Percentiles rank a stretch among this genome's conserved stretches.
Conservation (phyloP, 2,329 filamentous ascomycete species). For the Alternaria novae-zelandiae region DNA sequence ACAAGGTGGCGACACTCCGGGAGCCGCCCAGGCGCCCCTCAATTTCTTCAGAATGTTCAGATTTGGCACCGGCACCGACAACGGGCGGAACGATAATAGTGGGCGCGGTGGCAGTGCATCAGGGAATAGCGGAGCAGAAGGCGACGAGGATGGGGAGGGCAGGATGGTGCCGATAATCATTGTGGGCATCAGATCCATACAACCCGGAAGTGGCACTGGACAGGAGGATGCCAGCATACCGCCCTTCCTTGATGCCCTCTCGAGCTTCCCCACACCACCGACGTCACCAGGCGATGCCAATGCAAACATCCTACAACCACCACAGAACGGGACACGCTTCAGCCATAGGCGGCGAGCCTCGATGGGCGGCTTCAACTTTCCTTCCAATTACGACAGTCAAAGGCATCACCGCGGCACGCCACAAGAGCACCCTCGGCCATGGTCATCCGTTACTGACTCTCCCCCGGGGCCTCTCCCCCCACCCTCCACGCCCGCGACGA, state of each 20-base stretch:
- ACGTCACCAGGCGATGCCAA: constrained; percentile 55
- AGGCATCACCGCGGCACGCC: constrained; percentile 56
- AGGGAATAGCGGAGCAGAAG: constrained; percentile 25
- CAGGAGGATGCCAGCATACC: constrained; percentile 53
- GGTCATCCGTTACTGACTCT: constrained; percentile 59
- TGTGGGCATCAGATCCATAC: constrained; percentile 71
- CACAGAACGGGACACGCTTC: constrained; percentile 62
- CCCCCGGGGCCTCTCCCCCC: constrained; percentile 66
- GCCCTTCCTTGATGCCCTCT: constrained; percentile 59
- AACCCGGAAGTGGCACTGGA: constrained; percentile 56
- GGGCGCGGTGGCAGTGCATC: constrained; percentile 34
- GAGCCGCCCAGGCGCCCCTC: constrained; percentile 59
- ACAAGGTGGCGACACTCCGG: constrained; percentile 46
- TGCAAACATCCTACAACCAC: constrained; percentile 59
- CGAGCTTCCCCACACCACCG: constrained; percentile 55
- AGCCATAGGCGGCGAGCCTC: constrained; percentile 61
- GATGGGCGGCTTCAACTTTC: constrained; percentile 60
- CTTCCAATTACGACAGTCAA: constrained; percentile 60
- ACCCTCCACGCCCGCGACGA: constrained; percentile 66
- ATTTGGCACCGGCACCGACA: constrained; percentile 61
- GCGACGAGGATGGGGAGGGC: constrained; percentile 54
- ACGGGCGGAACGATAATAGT: constrained; percentile 24
- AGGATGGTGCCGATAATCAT: constrained; percentile 73
- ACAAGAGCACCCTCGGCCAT: constrained; percentile 52
- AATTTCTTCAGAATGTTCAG: constrained; percentile 74